Evolutionary conservation across 2,329 filamentous ascomycete genomes (phyloP).

Genomic region (Colletotrichum higginsianum): DNA sequence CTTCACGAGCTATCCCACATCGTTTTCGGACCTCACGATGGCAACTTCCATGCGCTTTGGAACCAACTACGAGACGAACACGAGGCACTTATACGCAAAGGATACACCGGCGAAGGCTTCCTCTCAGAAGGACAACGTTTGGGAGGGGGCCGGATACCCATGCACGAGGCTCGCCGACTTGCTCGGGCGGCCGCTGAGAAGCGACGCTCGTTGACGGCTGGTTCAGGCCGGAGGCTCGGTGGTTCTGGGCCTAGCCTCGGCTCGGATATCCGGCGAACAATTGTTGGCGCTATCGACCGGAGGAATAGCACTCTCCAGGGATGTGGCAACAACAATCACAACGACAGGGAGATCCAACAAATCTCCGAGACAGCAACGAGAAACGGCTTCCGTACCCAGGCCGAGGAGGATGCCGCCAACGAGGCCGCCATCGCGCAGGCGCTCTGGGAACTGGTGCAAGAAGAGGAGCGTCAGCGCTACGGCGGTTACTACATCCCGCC

Average conservation of each 20-base stretch:
- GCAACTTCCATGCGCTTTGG: constrained; percentile 88
- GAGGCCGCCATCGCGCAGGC: constrained; percentile 89
- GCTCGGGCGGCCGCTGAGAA: constrained; percentile 83
- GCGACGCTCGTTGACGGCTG: constrained; percentile 69
- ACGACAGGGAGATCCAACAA: constrained; percentile 76
- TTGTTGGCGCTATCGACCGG: constrained; percentile 79
- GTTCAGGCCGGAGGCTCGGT: constrained; percentile 81
- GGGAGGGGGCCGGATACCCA: constrained; percentile 76
- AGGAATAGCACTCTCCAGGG: constrained; percentile 78
- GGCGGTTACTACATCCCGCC: constrained; percentile 67
- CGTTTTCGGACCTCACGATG: constrained; percentile 85
- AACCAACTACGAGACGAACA: constrained; percentile 91
- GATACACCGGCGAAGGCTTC: constrained; percentile 93
- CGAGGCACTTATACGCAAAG: constrained; percentile 81
- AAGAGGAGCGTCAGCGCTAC: constrained; percentile 75
- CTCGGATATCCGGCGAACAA: constrained; percentile 79
- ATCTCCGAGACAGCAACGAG: constrained; percentile 75
- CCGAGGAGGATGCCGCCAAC: constrained; percentile 91
- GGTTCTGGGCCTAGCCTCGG: constrained; percentile 69
- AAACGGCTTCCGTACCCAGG: constrained; percentile 85
- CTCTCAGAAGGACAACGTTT: constrained; percentile 81
- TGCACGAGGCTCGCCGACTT: constrained; percentile 80
- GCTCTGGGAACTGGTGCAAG: constrained; percentile 87
- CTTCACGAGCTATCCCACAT: constrained; percentile 95
- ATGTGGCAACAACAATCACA: constrained; percentile 80